Evolutionary conservation across 176 grass and related monocot genomes (phyloP).

Genomic region (Phragmites australis): DNA sequence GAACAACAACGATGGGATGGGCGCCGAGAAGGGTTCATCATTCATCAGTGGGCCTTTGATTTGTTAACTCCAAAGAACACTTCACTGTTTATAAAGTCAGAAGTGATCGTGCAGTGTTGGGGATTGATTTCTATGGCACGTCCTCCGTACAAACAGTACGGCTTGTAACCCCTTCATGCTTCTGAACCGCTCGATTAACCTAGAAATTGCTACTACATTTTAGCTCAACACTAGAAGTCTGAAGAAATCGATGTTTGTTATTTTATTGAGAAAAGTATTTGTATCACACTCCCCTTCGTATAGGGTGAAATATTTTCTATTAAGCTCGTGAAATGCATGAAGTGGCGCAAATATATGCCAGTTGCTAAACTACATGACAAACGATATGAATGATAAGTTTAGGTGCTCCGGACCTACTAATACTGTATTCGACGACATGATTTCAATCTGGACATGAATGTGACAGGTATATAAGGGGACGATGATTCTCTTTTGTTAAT

Average conservation of each 20-base stretch:
- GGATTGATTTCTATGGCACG: background rate
- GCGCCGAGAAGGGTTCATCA: background rate
- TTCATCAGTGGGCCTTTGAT: background rate
- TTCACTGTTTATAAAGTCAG: background rate
- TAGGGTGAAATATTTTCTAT: background rate
- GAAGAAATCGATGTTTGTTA: background rate
- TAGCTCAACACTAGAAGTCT: background rate
- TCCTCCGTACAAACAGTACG: background rate
- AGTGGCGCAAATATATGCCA: background rate
- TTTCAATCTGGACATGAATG: constrained; percentile 10
- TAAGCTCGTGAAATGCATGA: background rate
- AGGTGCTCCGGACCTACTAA: background rate
- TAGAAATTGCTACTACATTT: background rate
- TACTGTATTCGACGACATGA: background rate
- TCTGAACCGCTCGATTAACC: background rate
- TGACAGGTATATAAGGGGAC: constrained; percentile 1
- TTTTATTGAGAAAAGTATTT: background rate
- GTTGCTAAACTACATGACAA: background rate
- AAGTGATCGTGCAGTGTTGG: background rate
- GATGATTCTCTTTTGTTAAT: background rate
- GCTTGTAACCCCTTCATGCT: background rate
- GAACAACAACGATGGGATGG: background rate
- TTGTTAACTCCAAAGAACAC: background rate
- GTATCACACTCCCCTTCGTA: background rate
- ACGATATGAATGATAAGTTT: background rate